Evolutionary conservation across 2,329 filamentous ascomycete genomes (phyloP), one percentile per base, ranked within the genome.

Genomic region (Trichoderma pleuroti): DNA sequence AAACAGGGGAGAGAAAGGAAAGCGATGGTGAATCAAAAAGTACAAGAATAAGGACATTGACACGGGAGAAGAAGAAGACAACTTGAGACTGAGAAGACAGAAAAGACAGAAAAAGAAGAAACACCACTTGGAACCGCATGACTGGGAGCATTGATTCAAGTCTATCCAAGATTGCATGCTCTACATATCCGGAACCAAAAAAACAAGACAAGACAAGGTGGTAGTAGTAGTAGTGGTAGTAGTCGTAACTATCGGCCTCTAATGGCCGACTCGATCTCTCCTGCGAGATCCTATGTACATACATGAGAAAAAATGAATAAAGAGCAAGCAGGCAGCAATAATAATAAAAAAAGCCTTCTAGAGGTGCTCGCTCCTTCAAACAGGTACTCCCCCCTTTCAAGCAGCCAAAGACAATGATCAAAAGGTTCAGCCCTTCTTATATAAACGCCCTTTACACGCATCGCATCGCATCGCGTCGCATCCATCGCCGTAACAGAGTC

Each of bases 241-340:
- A 59, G 65, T 68, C 65, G 28, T 68, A 68, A 68, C 64, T 42
- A 60, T 68, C 65, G 65, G 54, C 54, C 65, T 68, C 65, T 60
- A 59, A 59, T 68, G 36, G n/a, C 65, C 65, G 65, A 60, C 34
- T 49, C 36, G 54, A 60, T 68, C 65, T 42, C 65, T 68, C 65
- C 65, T 46, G 26, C 52, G 65, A 68, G 65, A 68, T 59, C 54
- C 54, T 68, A 68, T 68, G 54, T 60, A 68, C 65, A 68, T 68
- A 59, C 65, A 59, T 68, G 65, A 68, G 54, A 56, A 68, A 60
- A 60, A 49, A 68, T 59, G n/a, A 46, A 12, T 42, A 10, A 12
- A 24, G 36, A 60, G 52, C 65, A 42, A 52, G 46, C 46, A 49
- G 18, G 52, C 54, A 60, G n/a, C 24, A 66, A 42, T 30, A 32